Conservation (phyloP, 345 rosid genomes). For the Heritiera littoralis region DNA sequence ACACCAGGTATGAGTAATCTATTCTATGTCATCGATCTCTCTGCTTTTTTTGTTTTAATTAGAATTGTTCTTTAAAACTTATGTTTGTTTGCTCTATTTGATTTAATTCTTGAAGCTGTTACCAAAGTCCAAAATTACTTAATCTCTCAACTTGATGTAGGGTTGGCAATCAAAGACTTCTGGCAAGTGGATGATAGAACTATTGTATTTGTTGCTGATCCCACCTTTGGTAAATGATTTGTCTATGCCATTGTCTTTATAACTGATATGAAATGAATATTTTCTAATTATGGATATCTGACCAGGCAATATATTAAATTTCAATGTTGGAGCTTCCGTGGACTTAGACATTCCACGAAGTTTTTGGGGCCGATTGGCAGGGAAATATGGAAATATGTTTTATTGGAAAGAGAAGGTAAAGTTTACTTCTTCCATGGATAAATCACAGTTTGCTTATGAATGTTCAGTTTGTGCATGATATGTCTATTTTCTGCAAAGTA, state of each 20-base stretch:
- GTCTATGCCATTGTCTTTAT: slow-evolving; percentile 12
- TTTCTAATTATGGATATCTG: slow-evolving; percentile 13
- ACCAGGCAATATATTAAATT: slow-evolving; percentile 77
- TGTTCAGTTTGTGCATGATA: slow-evolving; percentile 6
- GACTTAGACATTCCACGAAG: slow-evolving; percentile 83
- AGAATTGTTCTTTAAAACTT: not conserved
- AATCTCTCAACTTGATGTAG: slow-evolving; percentile 36
- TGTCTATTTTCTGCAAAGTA: not conserved
- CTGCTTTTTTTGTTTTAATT: not conserved
- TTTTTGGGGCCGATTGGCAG: slow-evolving; percentile 80
- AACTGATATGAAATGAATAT: slow-evolving; percentile 13
- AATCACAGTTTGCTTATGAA: not conserved
- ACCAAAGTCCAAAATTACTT: not conserved
- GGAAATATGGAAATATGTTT: slow-evolving; percentile 68
- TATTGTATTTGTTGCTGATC: slow-evolving; percentile 87
- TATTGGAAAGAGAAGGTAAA: slow-evolving; percentile 87
- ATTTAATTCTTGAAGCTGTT: not conserved
- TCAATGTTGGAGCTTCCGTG: slow-evolving; percentile 78
- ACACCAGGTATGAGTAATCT: slow-evolving; percentile 66
- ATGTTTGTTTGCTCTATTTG: not conserved
- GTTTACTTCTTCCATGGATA: slow-evolving; percentile 5
- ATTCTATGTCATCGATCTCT: not conserved
- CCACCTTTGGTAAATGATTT: slow-evolving; percentile 66
- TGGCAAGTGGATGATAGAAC: slow-evolving; percentile 93
- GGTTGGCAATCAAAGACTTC: slow-evolving; percentile 77